phyloP scores from a whole-genome alignment of 2,329 filamentous ascomycete genomes.

The Xylariaceae sp. region DNA sequence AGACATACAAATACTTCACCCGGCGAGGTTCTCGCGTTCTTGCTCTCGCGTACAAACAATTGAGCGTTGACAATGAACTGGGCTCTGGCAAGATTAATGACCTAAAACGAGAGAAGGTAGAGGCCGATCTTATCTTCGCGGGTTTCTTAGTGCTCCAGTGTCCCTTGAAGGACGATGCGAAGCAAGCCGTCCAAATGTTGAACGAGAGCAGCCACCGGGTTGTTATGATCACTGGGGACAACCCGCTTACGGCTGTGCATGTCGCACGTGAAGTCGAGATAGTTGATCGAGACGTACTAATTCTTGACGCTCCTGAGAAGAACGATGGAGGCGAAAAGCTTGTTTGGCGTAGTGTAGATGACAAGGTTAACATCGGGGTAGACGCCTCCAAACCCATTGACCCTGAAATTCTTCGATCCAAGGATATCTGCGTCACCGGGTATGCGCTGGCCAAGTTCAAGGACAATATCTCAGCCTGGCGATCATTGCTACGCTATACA shows the following conservation, averaged over 20 bases:
- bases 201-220: conserved; percentile 99
- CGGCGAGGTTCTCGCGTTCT: conserved; percentile 93
- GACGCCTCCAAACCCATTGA: conserved; percentile 84
- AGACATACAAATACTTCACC: conserved; percentile 98
- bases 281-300: conserved; percentile 92
- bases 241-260: conserved; percentile 93
- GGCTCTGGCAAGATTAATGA: conserved; percentile 88
- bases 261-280: conserved; percentile 97
- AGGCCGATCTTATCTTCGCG: conserved; percentile 83
- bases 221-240: conserved; percentile 99
- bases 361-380: conserved; percentile 83
- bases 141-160: conserved; percentile 96
- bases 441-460: conserved; percentile 92
- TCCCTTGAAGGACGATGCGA: conserved; percentile 93
- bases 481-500: conserved; percentile 80
- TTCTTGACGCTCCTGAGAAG: conserved; percentile 92
- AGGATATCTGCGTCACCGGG: conserved; percentile 94
- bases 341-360: conserved; percentile 94
- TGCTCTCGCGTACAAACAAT: conserved; percentile 90
- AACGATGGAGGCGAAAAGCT: conserved; percentile 80
- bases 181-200: conserved; percentile 92
- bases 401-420: conserved; percentile 76
- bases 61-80: conserved; percentile 81
- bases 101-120: conserved; percentile 89
- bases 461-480: conserved; percentile 72